phyloP scores from a whole-genome alignment of 768 basidiomycete species.

The Termitomyces sp. region DNA sequence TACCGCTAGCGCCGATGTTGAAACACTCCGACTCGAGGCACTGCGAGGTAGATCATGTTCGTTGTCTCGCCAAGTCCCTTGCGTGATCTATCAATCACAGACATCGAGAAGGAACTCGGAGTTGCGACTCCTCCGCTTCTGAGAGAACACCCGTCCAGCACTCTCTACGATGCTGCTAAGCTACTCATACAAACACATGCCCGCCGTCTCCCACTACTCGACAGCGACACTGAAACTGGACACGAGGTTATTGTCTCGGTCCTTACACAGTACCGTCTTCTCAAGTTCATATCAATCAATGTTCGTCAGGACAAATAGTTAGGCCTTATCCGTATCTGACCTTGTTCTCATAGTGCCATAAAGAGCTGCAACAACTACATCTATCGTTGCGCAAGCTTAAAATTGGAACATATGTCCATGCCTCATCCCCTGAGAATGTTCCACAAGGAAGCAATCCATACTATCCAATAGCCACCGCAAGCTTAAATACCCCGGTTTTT shows the following conservation, averaged over 20 bases:
- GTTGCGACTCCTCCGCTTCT: slow-evolving; percentile 91
- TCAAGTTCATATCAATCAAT: slow-evolving; percentile 98
- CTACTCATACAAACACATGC: slow-evolving; percentile 94
- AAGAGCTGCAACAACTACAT: slow-evolving; percentile 80
- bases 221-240: slow-evolving; percentile 88
- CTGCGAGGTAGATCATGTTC: slow-evolving; percentile 62
- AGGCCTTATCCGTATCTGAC: slow-evolving; percentile 6
- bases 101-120: slow-evolving; percentile 89
- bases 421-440: slow-evolving; percentile 39
- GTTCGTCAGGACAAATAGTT: slow-evolving; percentile 42
- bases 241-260: slow-evolving; percentile 96
- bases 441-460: slow-evolving; percentile 66
- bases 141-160: slow-evolving; percentile 81
- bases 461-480: slow-evolving; percentile 90
- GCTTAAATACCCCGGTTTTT: slow-evolving; percentile 87
- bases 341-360: slow-evolving; percentile 59
- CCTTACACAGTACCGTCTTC: slow-evolving; percentile 93
- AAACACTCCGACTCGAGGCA: slow-evolving; percentile 84
- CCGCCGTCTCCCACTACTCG: slow-evolving; percentile 89
- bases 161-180: slow-evolving; percentile 87
- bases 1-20: slow-evolving; percentile 85
- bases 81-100: slow-evolving; percentile 36
- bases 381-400: slow-evolving; percentile 79
- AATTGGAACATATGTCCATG: slow-evolving; percentile 89
- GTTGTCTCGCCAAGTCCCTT: slow-evolving; percentile 2